Evolutionary conservation across 2,329 filamentous ascomycete genomes (phyloP), one percentile per base, ranked within the genome.

Genomic region (Scedosporium aurantiacum): DNA sequence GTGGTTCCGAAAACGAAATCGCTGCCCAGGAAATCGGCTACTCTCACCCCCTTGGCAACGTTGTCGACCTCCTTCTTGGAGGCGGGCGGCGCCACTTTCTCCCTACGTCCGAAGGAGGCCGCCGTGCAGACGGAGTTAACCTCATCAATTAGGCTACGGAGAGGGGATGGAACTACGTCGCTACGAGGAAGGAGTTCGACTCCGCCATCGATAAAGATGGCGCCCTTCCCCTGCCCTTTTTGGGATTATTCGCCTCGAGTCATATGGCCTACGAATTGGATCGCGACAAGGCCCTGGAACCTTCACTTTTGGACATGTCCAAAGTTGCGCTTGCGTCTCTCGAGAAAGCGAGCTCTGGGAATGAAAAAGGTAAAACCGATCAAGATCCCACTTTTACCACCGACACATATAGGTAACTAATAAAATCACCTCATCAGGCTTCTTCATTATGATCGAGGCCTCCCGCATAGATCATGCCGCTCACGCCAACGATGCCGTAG

Each of bases 381-480:
- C 27, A 1, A 14, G 5, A 12, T 18, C 10, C 18, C 6, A 3
- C 45, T 27, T 4, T 18, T 2, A 7, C 37, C 43, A 37, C 10
- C 2, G 10, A 12, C 8, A 37, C 32, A 14, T 16, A 50, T 14
- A 5, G 12, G 10, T 23, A 12, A 23, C n/a, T n/a, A 41, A 18
- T 14, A 45, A 60, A 50, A 27, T 7, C 4, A 7, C 23, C 7
- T 25, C 61, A 21, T 63, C 63, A 54, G 67, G 66, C 16, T 68
- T 62, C 55, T 68, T 67, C 57, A 62, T 68, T 66, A 68, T 68
- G 66, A 63, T 68, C 21, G 67, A 68, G 61, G 67, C 67, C 6
- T 68, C 66, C 21, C 64, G 66, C 45, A 65, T 68, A 27, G 66
- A 66, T 57, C 66, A 68, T 57, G 66, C 66, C 8, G 67, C 60